Conservation (phyloP, 2,329 filamentous ascomycete species). For the Spiromastix sp. region DNA sequence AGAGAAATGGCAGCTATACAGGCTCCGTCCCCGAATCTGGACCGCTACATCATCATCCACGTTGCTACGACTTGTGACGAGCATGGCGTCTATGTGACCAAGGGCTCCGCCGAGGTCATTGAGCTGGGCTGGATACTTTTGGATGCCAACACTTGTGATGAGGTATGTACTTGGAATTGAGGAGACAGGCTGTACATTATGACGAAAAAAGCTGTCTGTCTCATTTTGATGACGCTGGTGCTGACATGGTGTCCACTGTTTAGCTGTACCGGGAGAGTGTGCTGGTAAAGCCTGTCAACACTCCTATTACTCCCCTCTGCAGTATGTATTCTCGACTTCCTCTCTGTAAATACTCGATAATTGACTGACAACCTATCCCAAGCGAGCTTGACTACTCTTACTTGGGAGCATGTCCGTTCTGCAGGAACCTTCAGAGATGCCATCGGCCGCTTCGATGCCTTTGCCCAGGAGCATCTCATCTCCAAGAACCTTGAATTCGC, state of each 20-base stretch:
- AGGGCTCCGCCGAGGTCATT: constrained; percentile 98
- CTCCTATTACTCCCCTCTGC: constrained; percentile 94
- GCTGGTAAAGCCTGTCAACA: constrained; percentile 96
- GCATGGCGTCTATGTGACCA: constrained; percentile 97
- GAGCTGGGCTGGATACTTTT: constrained; percentile 97
- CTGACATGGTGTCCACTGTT: constrained; percentile 7
- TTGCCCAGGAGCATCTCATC: constrained; percentile 82
- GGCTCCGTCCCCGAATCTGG: constrained; percentile 59
- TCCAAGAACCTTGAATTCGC: constrained; percentile 92
- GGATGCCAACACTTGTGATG: constrained; percentile 81
- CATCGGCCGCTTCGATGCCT: constrained; percentile 87
- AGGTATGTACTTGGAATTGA: constrained; percentile 66
- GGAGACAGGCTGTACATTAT: neutral
- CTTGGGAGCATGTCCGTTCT: constrained; percentile 97
- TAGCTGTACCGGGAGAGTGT: constrained; percentile 93
- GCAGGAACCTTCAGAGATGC: constrained; percentile 96
- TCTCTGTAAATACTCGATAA: constrained; percentile 2
- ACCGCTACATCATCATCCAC: constrained; percentile 96
- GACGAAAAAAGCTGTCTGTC: too few species aligned
- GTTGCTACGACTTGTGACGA: constrained; percentile 98
- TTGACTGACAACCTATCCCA: constrained; percentile 9
- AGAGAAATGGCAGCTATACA: constrained; percentile 31
- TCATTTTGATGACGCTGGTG: constrained; percentile 1
- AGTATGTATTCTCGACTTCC: constrained; percentile 53
- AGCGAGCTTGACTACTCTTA: constrained; percentile 95